These are phyloP conservation scores for Carallia pectinifolia DNA, from an alignment of 345 rosid genomes.

Conservation along the genomic window DNA sequence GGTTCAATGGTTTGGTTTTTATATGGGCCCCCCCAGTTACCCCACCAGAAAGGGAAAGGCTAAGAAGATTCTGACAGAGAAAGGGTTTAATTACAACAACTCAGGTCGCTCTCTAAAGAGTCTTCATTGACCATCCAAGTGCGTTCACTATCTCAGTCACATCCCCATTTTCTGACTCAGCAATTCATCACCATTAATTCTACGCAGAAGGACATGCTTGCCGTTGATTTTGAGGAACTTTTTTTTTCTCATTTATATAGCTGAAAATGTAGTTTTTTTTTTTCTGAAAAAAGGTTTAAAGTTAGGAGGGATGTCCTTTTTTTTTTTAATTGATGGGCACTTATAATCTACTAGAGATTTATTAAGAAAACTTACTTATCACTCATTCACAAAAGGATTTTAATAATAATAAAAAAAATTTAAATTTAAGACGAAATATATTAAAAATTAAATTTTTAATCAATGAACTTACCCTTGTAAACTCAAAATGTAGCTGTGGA, in stretches of 20 bases:
- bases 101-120: constrained; percentile 24
- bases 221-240: background rate
- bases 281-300: too few relatives aligned
- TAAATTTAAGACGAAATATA: too few relatives aligned
- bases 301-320: too few relatives aligned
- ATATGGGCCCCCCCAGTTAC: background rate
- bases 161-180: background rate
- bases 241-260: background rate
- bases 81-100: background rate
- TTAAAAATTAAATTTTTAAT: too few relatives aligned
- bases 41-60: background rate
- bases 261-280: background rate
- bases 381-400: too few relatives aligned
- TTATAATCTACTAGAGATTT: too few relatives aligned
- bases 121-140: constrained; percentile 37
- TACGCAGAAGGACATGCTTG: background rate
- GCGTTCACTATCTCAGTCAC: constrained; percentile 13
- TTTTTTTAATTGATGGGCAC: too few relatives aligned
- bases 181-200: constrained; percentile 15
- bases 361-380: too few relatives aligned
- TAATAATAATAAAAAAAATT: too few relatives aligned
- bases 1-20: background rate
- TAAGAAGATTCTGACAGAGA: constrained; percentile 29
- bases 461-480: too few relatives aligned
- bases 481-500: too few relatives aligned